A percentile compares a stretch with the other conserved stretches of the same genome.
Evolutionary conservation across 2,329 filamentous ascomycete genomes (phyloP).

Genomic region (Cladobotryum protrusum): DNA sequence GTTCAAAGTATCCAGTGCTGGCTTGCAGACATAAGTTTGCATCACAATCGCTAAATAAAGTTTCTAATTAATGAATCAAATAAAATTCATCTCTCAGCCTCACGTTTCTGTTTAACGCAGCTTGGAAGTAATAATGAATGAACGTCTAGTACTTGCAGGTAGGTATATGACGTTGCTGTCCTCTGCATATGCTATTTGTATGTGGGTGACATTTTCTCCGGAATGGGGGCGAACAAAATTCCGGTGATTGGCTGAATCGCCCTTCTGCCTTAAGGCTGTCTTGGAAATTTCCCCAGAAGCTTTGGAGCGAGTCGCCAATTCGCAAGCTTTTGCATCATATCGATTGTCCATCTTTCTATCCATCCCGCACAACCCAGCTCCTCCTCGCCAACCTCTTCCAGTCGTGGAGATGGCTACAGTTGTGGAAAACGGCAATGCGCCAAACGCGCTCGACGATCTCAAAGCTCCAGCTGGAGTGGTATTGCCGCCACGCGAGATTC

Average conservation of each 20-base stretch:
- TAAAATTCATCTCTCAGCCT: too few relatives aligned
- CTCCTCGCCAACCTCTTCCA: not conserved
- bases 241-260: conserved; percentile 1
- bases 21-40: too few relatives aligned
- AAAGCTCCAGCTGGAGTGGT: conserved; percentile 80
- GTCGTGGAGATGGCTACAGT: conserved; percentile 24
- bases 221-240: not conserved
- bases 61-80: too few relatives aligned
- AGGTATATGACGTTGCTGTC: too few relatives aligned
- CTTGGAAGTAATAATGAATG: too few relatives aligned
- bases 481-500: conserved; percentile 82
- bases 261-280: not conserved
- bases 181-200: too few relatives aligned
- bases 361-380: not conserved
- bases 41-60: too few relatives aligned
- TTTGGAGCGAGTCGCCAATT: too few relatives aligned
- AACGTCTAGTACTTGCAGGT: too few relatives aligned
- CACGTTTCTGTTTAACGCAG: too few relatives aligned
- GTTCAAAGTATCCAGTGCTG: too few relatives aligned
- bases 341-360: conserved; percentile 7
- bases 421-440: conserved; percentile 47
- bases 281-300: conserved; percentile 9
- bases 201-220: not conserved
- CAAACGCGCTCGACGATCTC: conserved; percentile 54
- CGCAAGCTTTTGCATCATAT: not conserved